Percentiles rank a stretch among this genome's conserved stretches.
These are phyloP conservation scores for Dimocarpus longan DNA, from an alignment of 345 rosid genomes.

Conservation along the genomic window DNA sequence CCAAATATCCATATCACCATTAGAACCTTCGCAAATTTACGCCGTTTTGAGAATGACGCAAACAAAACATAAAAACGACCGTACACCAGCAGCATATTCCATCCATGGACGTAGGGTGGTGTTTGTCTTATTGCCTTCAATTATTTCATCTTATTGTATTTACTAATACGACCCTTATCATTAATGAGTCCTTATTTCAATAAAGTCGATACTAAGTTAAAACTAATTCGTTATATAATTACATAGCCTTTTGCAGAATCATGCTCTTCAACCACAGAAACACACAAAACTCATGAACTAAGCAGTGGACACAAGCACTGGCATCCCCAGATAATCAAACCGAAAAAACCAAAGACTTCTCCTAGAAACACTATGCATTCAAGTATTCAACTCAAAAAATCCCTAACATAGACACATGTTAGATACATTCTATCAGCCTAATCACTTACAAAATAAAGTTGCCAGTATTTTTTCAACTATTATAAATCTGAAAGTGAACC, in stretches of 20 bases:
- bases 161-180: no score
- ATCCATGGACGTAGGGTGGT: no score
- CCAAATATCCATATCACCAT: no score
- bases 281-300: background rate
- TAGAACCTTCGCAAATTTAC: no score
- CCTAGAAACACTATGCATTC: background rate
- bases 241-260: slow-evolving; percentile 9
- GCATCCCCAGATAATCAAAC: background rate
- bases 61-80: no score
- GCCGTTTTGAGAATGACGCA: no score
- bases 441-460: background rate
- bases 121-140: no score
- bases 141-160: no score
- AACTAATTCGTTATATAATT: no score
- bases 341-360: background rate
- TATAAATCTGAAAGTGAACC: no score
- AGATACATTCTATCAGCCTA: background rate
- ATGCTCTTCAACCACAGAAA: slow-evolving; percentile 19
- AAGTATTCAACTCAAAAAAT: background rate
- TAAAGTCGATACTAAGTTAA: background rate
- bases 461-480: no score
- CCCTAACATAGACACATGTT: background rate
- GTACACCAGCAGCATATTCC: background rate
- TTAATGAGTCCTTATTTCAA: no score
- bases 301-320: background rate